These are phyloP conservation scores for Verticillium tricorpus DNA, from an alignment of 2,329 filamentous ascomycete species.

Conservation along the genomic window DNA sequence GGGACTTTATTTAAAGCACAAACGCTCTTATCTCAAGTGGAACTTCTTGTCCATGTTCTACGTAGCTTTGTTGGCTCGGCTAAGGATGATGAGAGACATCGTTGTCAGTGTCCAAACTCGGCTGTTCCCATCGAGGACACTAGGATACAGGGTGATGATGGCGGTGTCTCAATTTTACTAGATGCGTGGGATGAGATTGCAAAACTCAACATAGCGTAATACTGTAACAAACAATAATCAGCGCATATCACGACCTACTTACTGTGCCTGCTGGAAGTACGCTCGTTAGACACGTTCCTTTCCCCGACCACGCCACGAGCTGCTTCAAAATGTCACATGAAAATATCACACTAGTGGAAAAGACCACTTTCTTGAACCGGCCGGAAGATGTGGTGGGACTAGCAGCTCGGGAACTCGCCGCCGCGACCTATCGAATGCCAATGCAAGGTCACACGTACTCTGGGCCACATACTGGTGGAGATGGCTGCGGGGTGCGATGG, in stretches of 20 bases:
- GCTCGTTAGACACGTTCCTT: not conserved
- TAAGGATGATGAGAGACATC: not conserved
- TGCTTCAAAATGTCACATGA: not conserved
- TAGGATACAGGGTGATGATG: not conserved
- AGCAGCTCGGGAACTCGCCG: no score
- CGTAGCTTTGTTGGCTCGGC: not conserved
- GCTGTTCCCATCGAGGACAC: not conserved
- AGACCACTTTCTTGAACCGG: not conserved
- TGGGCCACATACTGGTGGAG: not conserved
- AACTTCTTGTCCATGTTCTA: not conserved
- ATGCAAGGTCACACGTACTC: not conserved
- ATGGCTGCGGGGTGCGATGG: not conserved
- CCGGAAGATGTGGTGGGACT: no score
- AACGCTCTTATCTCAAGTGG: not conserved
- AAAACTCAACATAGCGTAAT: not conserved
- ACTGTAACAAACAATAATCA: not conserved
- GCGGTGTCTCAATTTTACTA: not conserved
- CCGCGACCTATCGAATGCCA: no score
- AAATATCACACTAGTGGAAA: not conserved
- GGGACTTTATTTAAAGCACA: not conserved
- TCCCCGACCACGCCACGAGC: not conserved
- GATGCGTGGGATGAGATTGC: conserved; percentile 1
- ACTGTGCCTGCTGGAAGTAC: not conserved
- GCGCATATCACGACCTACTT: not conserved
- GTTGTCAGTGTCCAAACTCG: not conserved